Conservation (phyloP, 192 early-diverging fungal genomes). For the Cladochytrium replicatum region DNA sequence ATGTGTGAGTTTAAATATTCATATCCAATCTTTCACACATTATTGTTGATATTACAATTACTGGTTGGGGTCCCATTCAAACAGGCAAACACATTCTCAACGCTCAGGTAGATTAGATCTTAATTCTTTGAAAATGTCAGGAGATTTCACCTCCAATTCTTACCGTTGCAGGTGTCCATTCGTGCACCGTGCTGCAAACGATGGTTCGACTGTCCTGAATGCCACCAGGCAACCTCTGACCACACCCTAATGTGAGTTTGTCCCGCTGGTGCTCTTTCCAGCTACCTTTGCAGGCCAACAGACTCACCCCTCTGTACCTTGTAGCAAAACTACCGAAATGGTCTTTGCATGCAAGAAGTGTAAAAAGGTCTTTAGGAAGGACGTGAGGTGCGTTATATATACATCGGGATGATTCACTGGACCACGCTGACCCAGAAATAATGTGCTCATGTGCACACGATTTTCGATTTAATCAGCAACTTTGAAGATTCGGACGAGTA, state of each 20-base stretch:
- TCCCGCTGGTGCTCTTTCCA: too few relatives aligned
- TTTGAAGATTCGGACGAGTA: slow-evolving; percentile 94
- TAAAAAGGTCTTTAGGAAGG: slow-evolving; percentile 95
- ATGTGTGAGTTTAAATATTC: too few relatives aligned
- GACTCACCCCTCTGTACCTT: neutral
- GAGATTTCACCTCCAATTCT: neutral
- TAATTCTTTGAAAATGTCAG: neutral
- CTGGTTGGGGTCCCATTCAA: too few relatives aligned
- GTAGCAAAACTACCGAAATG: slow-evolving; percentile 74
- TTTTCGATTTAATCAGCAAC: slow-evolving; percentile 43
- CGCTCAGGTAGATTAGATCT: slow-evolving; percentile 69
- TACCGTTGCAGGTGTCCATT: slow-evolving; percentile 62
- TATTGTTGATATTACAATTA: too few relatives aligned
- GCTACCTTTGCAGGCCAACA: too few relatives aligned
- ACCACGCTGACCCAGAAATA: too few relatives aligned
- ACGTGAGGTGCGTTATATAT: slow-evolving; percentile 57
- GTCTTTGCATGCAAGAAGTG: slow-evolving; percentile 97
- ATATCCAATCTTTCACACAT: too few relatives aligned
- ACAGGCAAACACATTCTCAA: slow-evolving; percentile 95
- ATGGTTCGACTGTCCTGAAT: slow-evolving; percentile 97
- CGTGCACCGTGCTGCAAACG: slow-evolving; percentile 86
- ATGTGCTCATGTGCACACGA: too few relatives aligned
- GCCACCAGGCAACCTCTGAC: slow-evolving; percentile 71
- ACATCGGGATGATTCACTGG: too few relatives aligned
- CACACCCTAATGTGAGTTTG: slow-evolving; percentile 58